Conservation (phyloP, 306 rosid genomes). For the Begonia peltatifolia region DNA sequence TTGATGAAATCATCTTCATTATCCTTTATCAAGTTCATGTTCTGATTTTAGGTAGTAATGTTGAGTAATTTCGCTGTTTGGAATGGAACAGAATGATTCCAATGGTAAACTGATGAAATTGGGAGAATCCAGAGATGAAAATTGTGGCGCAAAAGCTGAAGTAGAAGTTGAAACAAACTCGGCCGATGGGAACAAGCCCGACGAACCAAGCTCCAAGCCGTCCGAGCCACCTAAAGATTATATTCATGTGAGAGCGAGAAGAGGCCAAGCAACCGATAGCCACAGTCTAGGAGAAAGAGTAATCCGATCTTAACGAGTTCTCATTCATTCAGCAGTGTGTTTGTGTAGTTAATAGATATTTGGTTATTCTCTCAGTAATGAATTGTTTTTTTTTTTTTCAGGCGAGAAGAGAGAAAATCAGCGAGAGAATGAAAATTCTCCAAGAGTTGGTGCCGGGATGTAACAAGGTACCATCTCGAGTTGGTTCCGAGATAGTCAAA, state of each 20-base stretch:
- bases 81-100: constrained; percentile 27
- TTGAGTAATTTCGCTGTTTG: neutral
- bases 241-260: constrained; percentile 90
- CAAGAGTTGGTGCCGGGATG: constrained; percentile 96
- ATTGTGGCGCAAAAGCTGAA: constrained; percentile 8
- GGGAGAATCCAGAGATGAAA: constrained; percentile 23
- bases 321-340: neutral
- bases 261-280: constrained; percentile 99
- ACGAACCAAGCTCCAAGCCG: constrained; percentile 28
- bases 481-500: too few relatives aligned
- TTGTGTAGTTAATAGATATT: neutral
- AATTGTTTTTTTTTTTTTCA: constrained; percentile 5
- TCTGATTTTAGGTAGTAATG: too few relatives aligned
- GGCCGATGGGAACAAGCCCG: constrained; percentile 27
- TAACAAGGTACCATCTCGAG: constrained; percentile 42
- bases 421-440: constrained; percentile 84
- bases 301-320: constrained; percentile 8
- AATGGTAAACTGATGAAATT: constrained; percentile 39
- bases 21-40: too few relatives aligned
- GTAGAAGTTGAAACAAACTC: constrained; percentile 41
- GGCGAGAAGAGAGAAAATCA: constrained; percentile 94
- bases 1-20: too few relatives aligned
- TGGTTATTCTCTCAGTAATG: neutral
- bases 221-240: constrained; percentile 71
- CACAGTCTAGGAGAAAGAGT: constrained; percentile 95